Base-by-base conservation (phyloP, 352 stramenopile species). In the Globisporangium viniferum region DNA sequence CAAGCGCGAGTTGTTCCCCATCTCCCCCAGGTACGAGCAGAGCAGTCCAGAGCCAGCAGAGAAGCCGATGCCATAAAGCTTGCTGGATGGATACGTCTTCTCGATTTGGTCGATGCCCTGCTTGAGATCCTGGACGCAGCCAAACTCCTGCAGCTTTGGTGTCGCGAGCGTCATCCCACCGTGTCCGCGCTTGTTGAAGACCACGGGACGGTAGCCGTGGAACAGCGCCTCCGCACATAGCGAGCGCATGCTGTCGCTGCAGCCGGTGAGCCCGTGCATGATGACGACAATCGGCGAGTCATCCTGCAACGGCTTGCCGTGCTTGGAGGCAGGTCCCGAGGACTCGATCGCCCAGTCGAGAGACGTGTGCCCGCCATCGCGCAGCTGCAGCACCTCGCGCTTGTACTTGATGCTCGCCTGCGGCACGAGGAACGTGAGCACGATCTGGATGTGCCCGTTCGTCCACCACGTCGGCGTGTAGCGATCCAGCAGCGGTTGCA, bases 141-240 rank as follows among this genome's bases (percentile, higher is more conserved):
- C 86, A 69, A 94, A 94, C 20, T 63, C 72, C 63, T 94, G 86
- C 15, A 94, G 74, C 69, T 79, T 86, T 29, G 86, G 84, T 6
- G 83, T 92, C 14, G 78, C 27, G 29, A 94, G 76, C 59, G 73
- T 71, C 53, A 91, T 59, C 8, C 84, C 82, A 27, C 87, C 87
- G 53, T 95, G 87, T 18, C 87, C 87, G 55, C 87, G 79, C 74
- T 95, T 95, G 73, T 93, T 95, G 64, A 93, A 95, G 24, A 92
- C 87, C 9, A 95, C 87, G 7, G 87, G 85, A 2, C 87, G 82
- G 72, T 90, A 93, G 18, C 87, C 87, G 33, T 80, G 69, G 5
- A 58, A 22, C n/a, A 91, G 59, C 31, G 86, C 86, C 55, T 90
- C 82, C 6, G 81, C 79, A 71, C 83, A 92, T 5, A 90, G 69